Evolutionary conservation across 148 eudicot genomes (phyloP), one percentile per base, ranked within the genome.

Genomic region (Nyssa sinensis): DNA sequence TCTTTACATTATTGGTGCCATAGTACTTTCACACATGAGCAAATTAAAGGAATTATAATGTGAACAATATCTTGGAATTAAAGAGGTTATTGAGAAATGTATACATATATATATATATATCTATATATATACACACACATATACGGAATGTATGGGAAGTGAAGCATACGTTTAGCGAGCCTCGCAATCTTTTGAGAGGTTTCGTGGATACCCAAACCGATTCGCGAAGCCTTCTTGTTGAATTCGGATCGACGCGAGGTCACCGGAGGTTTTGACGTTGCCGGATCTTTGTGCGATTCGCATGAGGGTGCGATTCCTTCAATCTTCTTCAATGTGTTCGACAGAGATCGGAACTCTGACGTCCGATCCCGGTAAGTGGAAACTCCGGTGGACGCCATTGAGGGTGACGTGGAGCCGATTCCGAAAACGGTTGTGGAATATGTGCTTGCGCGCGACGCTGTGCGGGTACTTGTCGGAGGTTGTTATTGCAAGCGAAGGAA

Each of bases 331-430:
- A 90, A 64, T 2, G 93, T 93, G 39, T 75, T 78, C 14, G 88
- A 74, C 0, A 93, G 75, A 25, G 93, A 87, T 82, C 86, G 85
- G 79, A 93, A 93, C 63, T 93, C 97, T 64, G 88, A 72, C 74
- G 95, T 93, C 34, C 97, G 89, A 80, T 93, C 97, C 17, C 95
- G 85, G 78, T 69, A 88, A 30, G 87, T 74, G 67, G 91, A 84
- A 11, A 72, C 75, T 25, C 72, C 84, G 87, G 74, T 60, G 86
- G 87, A 64, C 66, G 89, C 78, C 91, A 85, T 88, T 24, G 75
- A 53, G 21, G 34, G 37, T 4, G 68, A 37, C 60, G 25, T 61
- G 41, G 62, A 31, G 27, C 37, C 31, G 39, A n/a, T 7, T 62
- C 2, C 64, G 27, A 14, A 28, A 25, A 35, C 21, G 29, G n/a